Conservation (phyloP, 169 alveolate species). For the Pseudocohnilembus persalinus region DNA sequence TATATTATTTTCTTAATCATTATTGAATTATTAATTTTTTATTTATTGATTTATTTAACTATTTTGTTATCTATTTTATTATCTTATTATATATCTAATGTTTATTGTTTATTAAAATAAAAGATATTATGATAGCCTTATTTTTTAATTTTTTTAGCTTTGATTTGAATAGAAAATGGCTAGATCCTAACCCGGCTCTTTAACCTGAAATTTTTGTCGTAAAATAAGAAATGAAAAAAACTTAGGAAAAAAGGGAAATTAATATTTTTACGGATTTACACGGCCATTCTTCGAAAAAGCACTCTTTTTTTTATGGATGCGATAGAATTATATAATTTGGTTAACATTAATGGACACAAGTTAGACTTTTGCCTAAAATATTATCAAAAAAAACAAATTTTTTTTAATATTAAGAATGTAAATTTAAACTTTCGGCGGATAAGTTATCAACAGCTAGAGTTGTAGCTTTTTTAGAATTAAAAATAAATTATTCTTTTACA, state of each 20-base stretch:
- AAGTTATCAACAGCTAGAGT: conserved; percentile 64
- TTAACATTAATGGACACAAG: conserved; percentile 49
- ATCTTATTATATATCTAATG: no score
- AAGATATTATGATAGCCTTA: no score
- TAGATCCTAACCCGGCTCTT: conserved; percentile 50
- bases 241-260: conserved; percentile 49
- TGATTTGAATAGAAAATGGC: conserved; percentile 81
- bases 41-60: no score
- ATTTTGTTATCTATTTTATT: no score
- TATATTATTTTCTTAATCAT: background rate
- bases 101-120: no score
- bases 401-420: conserved; percentile 45
- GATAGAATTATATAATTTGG: conserved; percentile 54
- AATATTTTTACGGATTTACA: conserved; percentile 61
- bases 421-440: conserved; percentile 50
- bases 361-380: conserved; percentile 47
- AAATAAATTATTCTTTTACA: conserved; percentile 57
- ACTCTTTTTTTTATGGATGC: conserved; percentile 65
- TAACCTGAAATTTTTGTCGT: conserved; percentile 63
- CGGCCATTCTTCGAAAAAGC: conserved; percentile 64
- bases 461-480: conserved; percentile 51
- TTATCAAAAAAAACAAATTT: conserved; percentile 31
- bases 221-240: conserved; percentile 44
- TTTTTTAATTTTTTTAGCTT: no score
- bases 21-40: no score